phyloP scores from a whole-genome alignment of 2,329 filamentous ascomycete species.

The Grosmannia huntii region DNA sequence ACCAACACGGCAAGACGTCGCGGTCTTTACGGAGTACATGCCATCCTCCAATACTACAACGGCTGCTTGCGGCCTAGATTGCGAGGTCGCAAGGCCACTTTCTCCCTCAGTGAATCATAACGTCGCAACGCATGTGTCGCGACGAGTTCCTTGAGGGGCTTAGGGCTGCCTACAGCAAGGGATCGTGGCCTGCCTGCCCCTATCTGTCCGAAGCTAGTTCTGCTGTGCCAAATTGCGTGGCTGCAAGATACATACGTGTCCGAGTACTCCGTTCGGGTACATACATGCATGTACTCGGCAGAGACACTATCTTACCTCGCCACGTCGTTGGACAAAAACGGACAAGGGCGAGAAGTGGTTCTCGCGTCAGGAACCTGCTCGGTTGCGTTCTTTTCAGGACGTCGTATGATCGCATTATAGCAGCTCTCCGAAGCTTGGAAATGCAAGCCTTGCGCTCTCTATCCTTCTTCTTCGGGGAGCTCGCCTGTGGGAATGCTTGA shows the following conservation, averaged over 20 bases:
- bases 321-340: neutral
- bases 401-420: neutral
- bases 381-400: neutral
- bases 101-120: neutral
- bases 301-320: neutral
- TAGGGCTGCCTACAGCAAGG: neutral
- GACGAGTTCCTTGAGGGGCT: neutral
- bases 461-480: neutral
- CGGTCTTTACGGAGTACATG: neutral
- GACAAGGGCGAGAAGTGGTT: neutral
- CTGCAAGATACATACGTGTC: neutral
- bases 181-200: neutral
- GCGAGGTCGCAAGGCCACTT: too few species aligned
- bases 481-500: neutral
- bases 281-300: neutral
- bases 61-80: too few species aligned
- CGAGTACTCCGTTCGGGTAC: too few species aligned
- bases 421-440: neutral
- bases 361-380: neutral
- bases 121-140: neutral
- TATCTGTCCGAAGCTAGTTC: neutral
- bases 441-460: neutral
- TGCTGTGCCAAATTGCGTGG: neutral
- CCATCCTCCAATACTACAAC: neutral
- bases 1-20: neutral